These are phyloP conservation scores for Cladochytrium replicatum DNA, from an alignment of 192 early-diverging fungal genomes.

Conservation along the genomic window DNA sequence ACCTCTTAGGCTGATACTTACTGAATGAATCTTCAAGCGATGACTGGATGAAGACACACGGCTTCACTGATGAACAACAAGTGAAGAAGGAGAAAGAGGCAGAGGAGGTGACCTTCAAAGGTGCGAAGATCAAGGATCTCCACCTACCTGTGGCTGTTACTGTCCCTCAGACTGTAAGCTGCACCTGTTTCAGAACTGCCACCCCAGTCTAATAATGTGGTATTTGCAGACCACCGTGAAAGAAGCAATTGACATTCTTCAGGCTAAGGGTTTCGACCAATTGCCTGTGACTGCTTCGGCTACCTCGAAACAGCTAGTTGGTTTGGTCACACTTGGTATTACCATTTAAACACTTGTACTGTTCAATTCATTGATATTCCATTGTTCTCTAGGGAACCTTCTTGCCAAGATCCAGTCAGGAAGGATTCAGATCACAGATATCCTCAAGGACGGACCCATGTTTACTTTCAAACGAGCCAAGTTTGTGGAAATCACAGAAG, in stretches of 20 bases:
- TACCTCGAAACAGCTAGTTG: constrained; percentile 50
- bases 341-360: neutral
- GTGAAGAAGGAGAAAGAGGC: no score
- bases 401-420: constrained; percentile 70
- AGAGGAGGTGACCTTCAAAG: constrained; percentile 64
- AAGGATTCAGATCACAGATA: constrained; percentile 48
- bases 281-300: constrained; percentile 69
- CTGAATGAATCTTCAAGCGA: constrained; percentile 40
- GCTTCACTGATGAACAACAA: constrained; percentile 75
- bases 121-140: constrained; percentile 75
- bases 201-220: no score
- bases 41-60: constrained; percentile 87
- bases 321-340: constrained; percentile 72
- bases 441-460: constrained; percentile 63
- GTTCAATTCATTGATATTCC: neutral
- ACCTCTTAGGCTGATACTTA: neutral
- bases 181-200: no score
- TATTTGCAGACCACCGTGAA: constrained; percentile 53
- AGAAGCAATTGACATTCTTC: constrained; percentile 84
- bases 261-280: constrained; percentile 87
- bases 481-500: constrained; percentile 79
- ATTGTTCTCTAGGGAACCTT: constrained; percentile 47
- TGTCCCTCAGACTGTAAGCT: constrained; percentile 52
- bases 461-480: constrained; percentile 66
- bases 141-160: constrained; percentile 77